Evolutionary conservation across 768 basidiomycete species (phyloP).

Genomic region (Boletus pseudo-olivaceus): DNA sequence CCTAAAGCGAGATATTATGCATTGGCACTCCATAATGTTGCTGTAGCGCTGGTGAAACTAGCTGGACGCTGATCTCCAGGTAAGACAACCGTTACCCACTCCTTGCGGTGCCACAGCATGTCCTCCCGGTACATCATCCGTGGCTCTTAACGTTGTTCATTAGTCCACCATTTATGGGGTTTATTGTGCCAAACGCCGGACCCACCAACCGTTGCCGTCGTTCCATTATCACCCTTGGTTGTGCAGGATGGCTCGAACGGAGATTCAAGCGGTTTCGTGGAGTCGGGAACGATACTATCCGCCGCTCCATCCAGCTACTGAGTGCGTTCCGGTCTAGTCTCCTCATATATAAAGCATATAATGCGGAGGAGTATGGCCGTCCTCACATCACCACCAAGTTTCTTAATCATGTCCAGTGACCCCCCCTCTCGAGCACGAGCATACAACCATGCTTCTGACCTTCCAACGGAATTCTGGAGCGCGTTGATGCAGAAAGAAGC

Average conservation of each 20-base stretch:
- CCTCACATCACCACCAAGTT: conserved; percentile 13
- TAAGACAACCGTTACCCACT: neutral
- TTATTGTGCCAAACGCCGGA: neutral
- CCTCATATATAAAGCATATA: conserved; percentile 5
- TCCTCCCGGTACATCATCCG: conserved; percentile 1
- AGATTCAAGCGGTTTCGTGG: neutral
- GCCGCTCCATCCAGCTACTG: neutral
- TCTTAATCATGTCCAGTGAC: conserved; percentile 21
- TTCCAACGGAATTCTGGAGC: conserved; percentile 30
- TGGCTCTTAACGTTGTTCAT: conserved; percentile 10
- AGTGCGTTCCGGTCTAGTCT: neutral
- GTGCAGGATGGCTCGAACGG: conserved; percentile 21
- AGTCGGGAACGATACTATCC: neutral
- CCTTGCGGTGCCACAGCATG: neutral
- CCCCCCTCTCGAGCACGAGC: neutral
- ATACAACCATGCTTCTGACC: conserved; percentile 6
- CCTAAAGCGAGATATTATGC: neutral
- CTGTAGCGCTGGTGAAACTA: neutral
- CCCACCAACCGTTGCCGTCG: neutral
- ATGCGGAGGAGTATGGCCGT: neutral
- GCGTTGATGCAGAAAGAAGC: conserved; percentile 29
- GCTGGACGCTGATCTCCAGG: too few relatives aligned
- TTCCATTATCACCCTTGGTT: conserved; percentile 3
- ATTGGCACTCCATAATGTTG: neutral
- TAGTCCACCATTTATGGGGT: neutral